Evolutionary conservation across 352 stramenopile species (phyloP).

Genomic region (Globisporangium solare): DNA sequence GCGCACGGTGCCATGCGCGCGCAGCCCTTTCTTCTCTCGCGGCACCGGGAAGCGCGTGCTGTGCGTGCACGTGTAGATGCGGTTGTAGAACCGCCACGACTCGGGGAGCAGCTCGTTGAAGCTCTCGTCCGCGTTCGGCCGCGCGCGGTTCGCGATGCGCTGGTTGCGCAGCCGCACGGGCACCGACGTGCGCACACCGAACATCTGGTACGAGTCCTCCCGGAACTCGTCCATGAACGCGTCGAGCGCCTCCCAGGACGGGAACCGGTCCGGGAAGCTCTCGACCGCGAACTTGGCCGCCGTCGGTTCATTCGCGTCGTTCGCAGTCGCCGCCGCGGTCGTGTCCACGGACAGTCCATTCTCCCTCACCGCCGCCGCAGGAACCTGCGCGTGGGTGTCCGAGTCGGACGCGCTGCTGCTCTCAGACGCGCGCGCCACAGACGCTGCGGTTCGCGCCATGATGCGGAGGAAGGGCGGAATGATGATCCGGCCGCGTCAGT

Average conservation of each 20-base stretch:
- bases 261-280: too few relatives aligned
- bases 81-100: slow-evolving; percentile 4
- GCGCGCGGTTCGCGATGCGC: not conserved
- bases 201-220: slow-evolving; percentile 27
- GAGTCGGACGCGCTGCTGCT: too few relatives aligned
- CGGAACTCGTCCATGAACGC: slow-evolving; percentile 4
- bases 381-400: too few relatives aligned
- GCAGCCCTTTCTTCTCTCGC: not conserved
- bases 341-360: too few relatives aligned
- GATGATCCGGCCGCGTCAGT: too few relatives aligned
- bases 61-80: slow-evolving; percentile 4
- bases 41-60: not conserved
- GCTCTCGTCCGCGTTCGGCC: not conserved
- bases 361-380: too few relatives aligned
- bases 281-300: too few relatives aligned
- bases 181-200: not conserved
- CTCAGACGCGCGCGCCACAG: too few relatives aligned
- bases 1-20: not conserved
- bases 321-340: too few relatives aligned
- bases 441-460: too few relatives aligned
- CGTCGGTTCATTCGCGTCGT: too few relatives aligned
- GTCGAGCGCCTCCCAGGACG: not conserved
- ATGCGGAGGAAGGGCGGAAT: too few relatives aligned
- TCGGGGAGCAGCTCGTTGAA: slow-evolving; percentile 3
- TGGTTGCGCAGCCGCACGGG: not conserved